Conservation (phyloP, 306 rosid genomes). For the Datisca glomerata region DNA sequence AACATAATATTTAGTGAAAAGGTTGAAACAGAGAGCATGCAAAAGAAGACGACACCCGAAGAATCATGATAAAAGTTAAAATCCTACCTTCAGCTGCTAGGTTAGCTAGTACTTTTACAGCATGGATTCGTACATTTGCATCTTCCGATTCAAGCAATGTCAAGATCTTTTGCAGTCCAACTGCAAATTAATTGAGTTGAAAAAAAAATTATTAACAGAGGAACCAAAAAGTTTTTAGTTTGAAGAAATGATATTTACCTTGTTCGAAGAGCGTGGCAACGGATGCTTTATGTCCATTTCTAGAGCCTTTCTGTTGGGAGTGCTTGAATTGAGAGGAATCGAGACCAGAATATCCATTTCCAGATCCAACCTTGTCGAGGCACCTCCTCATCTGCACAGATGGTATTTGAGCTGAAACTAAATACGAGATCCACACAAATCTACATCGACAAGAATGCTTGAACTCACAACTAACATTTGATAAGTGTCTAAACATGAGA, state of each 20-base stretch:
- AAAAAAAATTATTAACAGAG: background rate
- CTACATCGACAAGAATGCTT: background rate
- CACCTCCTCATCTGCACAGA: constrained; percentile 63
- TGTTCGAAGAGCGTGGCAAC: constrained; percentile 76
- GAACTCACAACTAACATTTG: background rate
- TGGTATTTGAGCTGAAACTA: constrained; percentile 10
- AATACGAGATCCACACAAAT: background rate
- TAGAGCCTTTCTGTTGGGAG: constrained; percentile 45
- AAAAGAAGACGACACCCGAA: no score
- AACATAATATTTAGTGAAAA: no score
- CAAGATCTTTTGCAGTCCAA: constrained; percentile 86
- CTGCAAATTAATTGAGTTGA: constrained; percentile 26
- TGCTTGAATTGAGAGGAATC: constrained; percentile 68
- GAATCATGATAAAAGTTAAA: no score
- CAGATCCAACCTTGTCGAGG: constrained; percentile 49
- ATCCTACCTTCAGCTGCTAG: constrained; percentile 90
- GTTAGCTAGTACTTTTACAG: constrained; percentile 97
- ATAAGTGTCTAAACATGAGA: background rate
- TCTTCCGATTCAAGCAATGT: constrained; percentile 93
- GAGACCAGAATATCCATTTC: constrained; percentile 35
- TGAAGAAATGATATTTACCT: constrained; percentile 32
- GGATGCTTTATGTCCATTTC: constrained; percentile 54
- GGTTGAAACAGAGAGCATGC: no score
- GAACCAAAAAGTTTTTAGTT: no score
- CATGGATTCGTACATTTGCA: constrained; percentile 85